Evolutionary conservation across 345 rosid species (phyloP).

Genomic region (Populus tremula): DNA sequence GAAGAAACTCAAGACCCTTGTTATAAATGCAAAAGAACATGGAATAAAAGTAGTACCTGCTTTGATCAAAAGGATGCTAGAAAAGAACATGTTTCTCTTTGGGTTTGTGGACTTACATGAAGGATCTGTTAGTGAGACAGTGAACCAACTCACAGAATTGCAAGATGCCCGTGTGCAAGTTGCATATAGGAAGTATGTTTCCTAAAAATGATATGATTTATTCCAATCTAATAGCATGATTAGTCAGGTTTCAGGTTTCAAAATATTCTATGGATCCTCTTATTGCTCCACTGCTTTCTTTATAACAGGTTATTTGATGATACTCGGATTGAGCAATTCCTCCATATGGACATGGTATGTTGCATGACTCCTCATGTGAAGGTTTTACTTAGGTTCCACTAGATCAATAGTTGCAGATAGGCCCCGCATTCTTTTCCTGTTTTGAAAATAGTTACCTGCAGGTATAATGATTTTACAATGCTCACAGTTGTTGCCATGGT

Average conservation of each 20-base stretch:
- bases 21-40: constrained; percentile 50
- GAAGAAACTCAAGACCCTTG: constrained; percentile 57
- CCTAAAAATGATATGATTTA: neutral
- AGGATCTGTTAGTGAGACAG: constrained; percentile 38
- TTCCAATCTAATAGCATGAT: neutral
- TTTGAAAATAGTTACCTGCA: neutral
- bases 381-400: neutral
- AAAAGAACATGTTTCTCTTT: constrained; percentile 58
- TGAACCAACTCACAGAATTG: constrained; percentile 46
- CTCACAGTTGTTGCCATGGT: neutral
- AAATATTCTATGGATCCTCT: neutral
- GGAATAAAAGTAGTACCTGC: constrained; percentile 45
- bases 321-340: constrained; percentile 52
- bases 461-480: neutral
- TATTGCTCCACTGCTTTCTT: constrained; percentile 15
- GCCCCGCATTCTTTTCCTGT: neutral
- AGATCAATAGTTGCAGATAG: neutral
- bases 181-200: constrained; percentile 61
- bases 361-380: neutral
- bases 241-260: neutral
- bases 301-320: constrained; percentile 51
- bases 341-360: constrained; percentile 82
- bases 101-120: constrained; percentile 63
- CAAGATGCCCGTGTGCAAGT: constrained; percentile 57
- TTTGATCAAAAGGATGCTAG: constrained; percentile 67